phyloP scores from a whole-genome alignment of 768 basidiomycete species.

The Russula dissimulans region DNA sequence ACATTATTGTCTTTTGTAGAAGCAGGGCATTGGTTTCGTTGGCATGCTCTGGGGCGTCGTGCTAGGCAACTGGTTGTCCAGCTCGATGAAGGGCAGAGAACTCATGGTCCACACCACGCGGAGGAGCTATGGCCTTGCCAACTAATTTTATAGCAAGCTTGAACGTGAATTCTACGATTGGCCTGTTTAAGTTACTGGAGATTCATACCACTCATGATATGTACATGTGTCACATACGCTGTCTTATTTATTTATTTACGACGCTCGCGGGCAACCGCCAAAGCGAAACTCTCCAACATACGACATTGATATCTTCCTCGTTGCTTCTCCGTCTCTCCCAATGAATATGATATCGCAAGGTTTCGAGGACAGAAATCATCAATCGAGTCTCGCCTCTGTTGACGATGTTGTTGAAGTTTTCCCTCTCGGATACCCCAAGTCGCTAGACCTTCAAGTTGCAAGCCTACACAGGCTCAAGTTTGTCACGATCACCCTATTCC shows the following conservation, averaged over 20 bases:
- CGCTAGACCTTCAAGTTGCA: too few relatives aligned
- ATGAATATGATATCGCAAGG: too few relatives aligned
- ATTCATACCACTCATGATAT: not conserved
- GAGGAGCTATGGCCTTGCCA: slow-evolving; percentile 7
- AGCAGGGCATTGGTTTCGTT: slow-evolving; percentile 3
- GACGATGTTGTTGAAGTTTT: too few relatives aligned
- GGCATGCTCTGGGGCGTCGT: slow-evolving; percentile 15
- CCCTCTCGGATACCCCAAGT: too few relatives aligned
- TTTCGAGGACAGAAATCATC: too few relatives aligned
- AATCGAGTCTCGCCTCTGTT: too few relatives aligned
- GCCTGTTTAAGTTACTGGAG: not conserved
- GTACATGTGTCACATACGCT: not conserved
- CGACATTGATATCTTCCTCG: too few relatives aligned
- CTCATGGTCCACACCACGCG: slow-evolving; percentile 8
- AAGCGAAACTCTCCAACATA: too few relatives aligned
- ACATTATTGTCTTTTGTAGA: not conserved
- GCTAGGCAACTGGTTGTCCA: slow-evolving; percentile 16
- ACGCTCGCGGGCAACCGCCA: too few relatives aligned
- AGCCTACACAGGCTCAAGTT: too few relatives aligned
- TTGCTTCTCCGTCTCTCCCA: too few relatives aligned
- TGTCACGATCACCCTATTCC: too few relatives aligned
- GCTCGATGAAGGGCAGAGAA: slow-evolving; percentile 13
- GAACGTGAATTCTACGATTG: not conserved
- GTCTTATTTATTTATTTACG: not conserved
- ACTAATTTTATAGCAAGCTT: not conserved